Percentiles rank a stretch among this genome's conserved stretches.
Conservation (phyloP, 805 yeast species). For the Candida tibetensis region DNA sequence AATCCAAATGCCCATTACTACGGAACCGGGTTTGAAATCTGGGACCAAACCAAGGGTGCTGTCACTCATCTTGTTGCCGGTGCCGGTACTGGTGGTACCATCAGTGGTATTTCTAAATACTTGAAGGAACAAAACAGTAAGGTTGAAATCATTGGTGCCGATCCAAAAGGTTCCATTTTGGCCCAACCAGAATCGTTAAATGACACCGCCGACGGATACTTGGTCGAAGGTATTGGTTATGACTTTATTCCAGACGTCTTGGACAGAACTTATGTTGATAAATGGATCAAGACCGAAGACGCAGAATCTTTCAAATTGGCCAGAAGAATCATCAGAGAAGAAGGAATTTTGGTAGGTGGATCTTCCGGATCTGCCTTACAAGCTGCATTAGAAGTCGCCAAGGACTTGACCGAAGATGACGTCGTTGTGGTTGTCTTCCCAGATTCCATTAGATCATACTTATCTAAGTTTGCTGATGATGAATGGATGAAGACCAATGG, state of each 20-base stretch:
- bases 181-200: slow-evolving; percentile 77
- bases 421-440: slow-evolving; percentile 80
- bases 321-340: slow-evolving; percentile 77
- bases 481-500: slow-evolving; percentile 86
- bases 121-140: slow-evolving; percentile 68
- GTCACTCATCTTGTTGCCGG: slow-evolving; percentile 80
- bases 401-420: slow-evolving; percentile 69
- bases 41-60: slow-evolving; percentile 73
- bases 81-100: slow-evolving; percentile 96
- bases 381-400: slow-evolving; percentile 69
- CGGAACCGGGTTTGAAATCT: slow-evolving; percentile 83
- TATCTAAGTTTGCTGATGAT: slow-evolving; percentile 84
- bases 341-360: slow-evolving; percentile 89
- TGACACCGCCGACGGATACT: slow-evolving; percentile 54
- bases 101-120: slow-evolving; percentile 83
- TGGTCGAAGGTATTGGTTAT: slow-evolving; percentile 90
- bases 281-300: slow-evolving; percentile 86
- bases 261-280: slow-evolving; percentile 61
- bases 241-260: slow-evolving; percentile 84
- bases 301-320: slow-evolving; percentile 76
- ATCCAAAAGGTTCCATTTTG: slow-evolving; percentile 82
- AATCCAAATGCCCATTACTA: slow-evolving; percentile 83
- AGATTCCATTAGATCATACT: slow-evolving; percentile 81
- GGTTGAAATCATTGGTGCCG: slow-evolving; percentile 71
- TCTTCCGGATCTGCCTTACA: slow-evolving; percentile 81